A percentile compares a stretch with the other conserved stretches of the same genome.
Evolutionary conservation across 163 green algal species (phyloP).

Genomic region (Volvox carteri): DNA sequence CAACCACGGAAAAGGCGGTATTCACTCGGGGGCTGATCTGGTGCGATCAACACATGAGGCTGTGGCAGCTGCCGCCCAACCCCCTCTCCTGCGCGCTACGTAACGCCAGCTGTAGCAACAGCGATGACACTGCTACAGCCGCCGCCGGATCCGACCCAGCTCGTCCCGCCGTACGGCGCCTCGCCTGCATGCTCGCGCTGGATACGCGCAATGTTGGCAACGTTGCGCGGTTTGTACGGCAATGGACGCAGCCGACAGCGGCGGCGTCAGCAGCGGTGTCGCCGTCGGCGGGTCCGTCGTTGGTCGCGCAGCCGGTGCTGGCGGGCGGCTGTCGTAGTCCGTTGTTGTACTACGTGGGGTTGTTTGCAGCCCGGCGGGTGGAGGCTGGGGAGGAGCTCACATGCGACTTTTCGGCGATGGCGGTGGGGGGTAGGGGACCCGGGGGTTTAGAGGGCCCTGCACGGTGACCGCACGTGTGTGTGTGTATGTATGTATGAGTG

Average conservation of each 20-base stretch:
- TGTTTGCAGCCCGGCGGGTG: constrained; percentile 26
- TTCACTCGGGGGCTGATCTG: background rate
- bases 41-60: background rate
- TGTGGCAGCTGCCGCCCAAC: constrained; percentile 52
- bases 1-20: constrained; percentile 1
- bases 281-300: background rate
- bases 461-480: background rate
- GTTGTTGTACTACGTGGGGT: constrained; percentile 37
- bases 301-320: constrained; percentile 43
- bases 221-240: constrained; percentile 43
- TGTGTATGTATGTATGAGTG: too few relatives aligned
- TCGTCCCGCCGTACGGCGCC: background rate
- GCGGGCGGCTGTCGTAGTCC: constrained; percentile 3
- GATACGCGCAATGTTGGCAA: constrained; percentile 23
- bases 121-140: background rate
- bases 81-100: background rate
- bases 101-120: background rate
- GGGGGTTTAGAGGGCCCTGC: background rate
- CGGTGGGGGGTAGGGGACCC: background rate
- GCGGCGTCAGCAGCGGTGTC: background rate
- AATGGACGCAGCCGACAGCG: background rate
- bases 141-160: background rate
- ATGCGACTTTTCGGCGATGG: constrained; percentile 25
- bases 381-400: constrained; percentile 46
- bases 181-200: constrained; percentile 5